Evolutionary conservation across 768 basidiomycete genomes (phyloP), one percentile per base, ranked within the genome.

Genomic region (Rossbeevera mucosa): DNA sequence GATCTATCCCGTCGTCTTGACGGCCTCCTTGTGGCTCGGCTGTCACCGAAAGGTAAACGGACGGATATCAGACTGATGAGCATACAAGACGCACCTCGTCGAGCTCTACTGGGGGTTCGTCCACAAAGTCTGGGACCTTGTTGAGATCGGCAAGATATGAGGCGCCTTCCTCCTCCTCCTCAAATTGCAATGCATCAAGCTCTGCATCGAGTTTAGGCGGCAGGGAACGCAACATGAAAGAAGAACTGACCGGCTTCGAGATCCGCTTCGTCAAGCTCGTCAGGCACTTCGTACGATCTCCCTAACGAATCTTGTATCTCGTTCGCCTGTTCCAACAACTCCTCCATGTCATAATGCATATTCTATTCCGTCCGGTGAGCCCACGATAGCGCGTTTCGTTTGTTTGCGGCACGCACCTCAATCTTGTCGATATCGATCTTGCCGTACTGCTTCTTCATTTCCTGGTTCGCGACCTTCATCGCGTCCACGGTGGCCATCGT

Each of bases 401-500:
- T 29, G 18, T 16, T 20, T 5, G 2, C 8, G 18, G 14, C 13
- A 63, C 79, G 55, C 55, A 95, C 94, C 79, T 98, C 96, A 62
- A 99, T 97, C 81, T 96, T 94, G 77, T 95, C 92, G 59, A 99
- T 83, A 64, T 99, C 86, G 57, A 98, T 85, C 76, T 94, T 96
- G 21, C 94, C 94, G 65, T 98, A 99, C 72, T 97, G 94, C 69
- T 88, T 93, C 74, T 83, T 83, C 72, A 99, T 80, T 70, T 97
- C 94, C 74, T 94, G 97, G 74, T 97, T 98, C 16, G 96, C 94
- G 16, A 79, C 64, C 66, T 92, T 83, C 94, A 99, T 97, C 5
- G 94, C 96, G 59, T 96, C 92, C 25, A 98, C 83, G 0, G 96
- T 97, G 12, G 92, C 95, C 95, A 99, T 98, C 62, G 96, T 98